Evolutionary conservation across 495 filamentous ascomycete genomes (phyloP).

Genomic region (Pseudevernia furfuracea): DNA sequence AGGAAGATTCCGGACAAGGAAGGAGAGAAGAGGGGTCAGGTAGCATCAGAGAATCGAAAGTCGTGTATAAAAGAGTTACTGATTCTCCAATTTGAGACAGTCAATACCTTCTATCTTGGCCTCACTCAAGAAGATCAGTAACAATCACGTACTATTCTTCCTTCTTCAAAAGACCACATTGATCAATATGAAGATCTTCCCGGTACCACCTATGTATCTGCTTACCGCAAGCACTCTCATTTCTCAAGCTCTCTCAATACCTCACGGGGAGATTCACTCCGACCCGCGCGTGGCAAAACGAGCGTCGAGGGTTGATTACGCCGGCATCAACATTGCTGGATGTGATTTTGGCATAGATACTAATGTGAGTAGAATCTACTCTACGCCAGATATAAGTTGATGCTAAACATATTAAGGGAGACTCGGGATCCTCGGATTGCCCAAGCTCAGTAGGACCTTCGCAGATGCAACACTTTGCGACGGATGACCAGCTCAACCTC

Average conservation of each 20-base stretch:
- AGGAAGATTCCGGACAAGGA: neutral
- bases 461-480: conserved; percentile 50
- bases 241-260: neutral
- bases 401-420: neutral
- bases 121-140: neutral
- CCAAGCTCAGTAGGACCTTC: conserved; percentile 24
- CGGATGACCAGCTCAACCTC: conserved; percentile 43
- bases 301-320: neutral
- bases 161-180: neutral
- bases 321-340: conserved; percentile 35
- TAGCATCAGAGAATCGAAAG: neutral
- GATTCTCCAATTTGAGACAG: neutral
- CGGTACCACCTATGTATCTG: neutral
- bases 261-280: neutral
- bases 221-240: neutral
- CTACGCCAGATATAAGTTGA: neutral
- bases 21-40: neutral
- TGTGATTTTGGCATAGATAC: conserved; percentile 25
- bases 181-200: neutral
- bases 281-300: neutral
- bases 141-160: neutral
- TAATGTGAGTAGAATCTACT: neutral
- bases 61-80: neutral
- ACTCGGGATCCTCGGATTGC: conserved; percentile 3
- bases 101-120: neutral